These are phyloP conservation scores for Urostyla sp. DNA, from an alignment of 73 alveolate species.

Conservation along the genomic window DNA sequence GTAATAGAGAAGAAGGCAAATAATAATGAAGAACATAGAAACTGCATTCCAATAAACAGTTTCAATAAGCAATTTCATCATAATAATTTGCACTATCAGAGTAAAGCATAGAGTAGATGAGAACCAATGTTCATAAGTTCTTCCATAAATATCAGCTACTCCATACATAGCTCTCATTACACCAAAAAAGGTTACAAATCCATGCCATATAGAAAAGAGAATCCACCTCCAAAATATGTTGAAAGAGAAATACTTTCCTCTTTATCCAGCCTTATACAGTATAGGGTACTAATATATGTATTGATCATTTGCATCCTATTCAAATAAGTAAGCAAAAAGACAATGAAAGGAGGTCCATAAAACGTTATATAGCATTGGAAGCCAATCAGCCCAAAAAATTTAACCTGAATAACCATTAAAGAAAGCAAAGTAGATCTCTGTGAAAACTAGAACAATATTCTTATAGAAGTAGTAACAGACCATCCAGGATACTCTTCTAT, in stretches of 20 bases:
- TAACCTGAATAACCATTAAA: slow-evolving; percentile 89
- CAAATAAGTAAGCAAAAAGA: slow-evolving; percentile 78
- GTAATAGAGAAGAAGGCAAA: slow-evolving; percentile 61
- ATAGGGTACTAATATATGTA: slow-evolving; percentile 31
- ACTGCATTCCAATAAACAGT: slow-evolving; percentile 78
- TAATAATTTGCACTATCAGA: slow-evolving; percentile 84
- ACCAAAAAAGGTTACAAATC: slow-evolving; percentile 73
- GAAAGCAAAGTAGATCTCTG: slow-evolving; percentile 82
- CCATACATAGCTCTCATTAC: slow-evolving; percentile 72
- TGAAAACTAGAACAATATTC: slow-evolving; percentile 74
- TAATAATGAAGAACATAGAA: slow-evolving; percentile 38
- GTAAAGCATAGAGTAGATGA: slow-evolving; percentile 82
- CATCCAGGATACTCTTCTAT: slow-evolving; percentile 73
- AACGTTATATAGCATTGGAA: slow-evolving; percentile 85
- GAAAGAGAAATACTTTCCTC: slow-evolving; percentile 73
- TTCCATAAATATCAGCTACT: slow-evolving; percentile 68
- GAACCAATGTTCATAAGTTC: slow-evolving; percentile 81
- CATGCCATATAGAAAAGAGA: slow-evolving; percentile 76
- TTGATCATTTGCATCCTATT: slow-evolving; percentile 57
- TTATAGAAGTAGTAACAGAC: slow-evolving; percentile 81
- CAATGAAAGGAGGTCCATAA: slow-evolving; percentile 91
- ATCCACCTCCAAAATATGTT: slow-evolving; percentile 87
- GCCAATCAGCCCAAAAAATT: slow-evolving; percentile 90
- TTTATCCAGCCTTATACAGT: slow-evolving; percentile 84
- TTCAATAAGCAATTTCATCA: slow-evolving; percentile 78